Base-by-base conservation (phyloP, 2,329 filamentous ascomycete species). In the Spiromastix sp. region DNA sequence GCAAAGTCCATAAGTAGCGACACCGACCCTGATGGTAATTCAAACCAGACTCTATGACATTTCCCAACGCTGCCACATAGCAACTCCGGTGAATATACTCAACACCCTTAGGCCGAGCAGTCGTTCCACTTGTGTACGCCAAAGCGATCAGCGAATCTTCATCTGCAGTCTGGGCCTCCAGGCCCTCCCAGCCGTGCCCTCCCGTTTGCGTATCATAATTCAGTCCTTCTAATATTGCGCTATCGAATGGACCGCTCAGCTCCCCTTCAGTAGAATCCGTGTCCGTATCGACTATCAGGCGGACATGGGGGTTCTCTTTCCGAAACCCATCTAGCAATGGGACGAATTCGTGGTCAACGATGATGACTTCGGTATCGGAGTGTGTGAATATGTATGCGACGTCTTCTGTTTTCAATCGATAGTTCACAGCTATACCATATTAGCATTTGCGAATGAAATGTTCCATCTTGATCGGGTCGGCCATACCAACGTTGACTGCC, bases 101-200 rank as follows among this genome's bases (percentile, higher is more conserved):
- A 3, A 95, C 89, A 4, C 91, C 91, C 58, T 98, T 96, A 2
- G 91, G 91, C 19, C 74, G 70, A 1, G 87, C 86, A 0, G 91
- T 96, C 1, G 91, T 96, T 3, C 89, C 89, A 18, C 82, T 91
- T 0, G 91, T 98, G 57, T 96, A 96, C 1, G 89, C 85, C 37
- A 98, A 76, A 3, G 87, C 85, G 41, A 96, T 72, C 47, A 85
- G 72, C 41, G 77, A 77, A 46, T 94, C 81, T 56, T 98, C 91
- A 48, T 85, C 71, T 1, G 69, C 64, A 3, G 73, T 72, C 45
- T 86, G 79, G 2, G 74, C 70, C 42, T 83, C 71, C 16, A 96
- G 70, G 1, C 74, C 83, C 10, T 68, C 70, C 89, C 91, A 98
- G 15, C 84, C 85, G 32, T 73, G 71, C 18, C 52, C 56, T 2